Evolutionary conservation across 768 basidiomycete species (phyloP), one percentile per base, ranked within the genome.

Genomic region (Grammothele lineata): DNA sequence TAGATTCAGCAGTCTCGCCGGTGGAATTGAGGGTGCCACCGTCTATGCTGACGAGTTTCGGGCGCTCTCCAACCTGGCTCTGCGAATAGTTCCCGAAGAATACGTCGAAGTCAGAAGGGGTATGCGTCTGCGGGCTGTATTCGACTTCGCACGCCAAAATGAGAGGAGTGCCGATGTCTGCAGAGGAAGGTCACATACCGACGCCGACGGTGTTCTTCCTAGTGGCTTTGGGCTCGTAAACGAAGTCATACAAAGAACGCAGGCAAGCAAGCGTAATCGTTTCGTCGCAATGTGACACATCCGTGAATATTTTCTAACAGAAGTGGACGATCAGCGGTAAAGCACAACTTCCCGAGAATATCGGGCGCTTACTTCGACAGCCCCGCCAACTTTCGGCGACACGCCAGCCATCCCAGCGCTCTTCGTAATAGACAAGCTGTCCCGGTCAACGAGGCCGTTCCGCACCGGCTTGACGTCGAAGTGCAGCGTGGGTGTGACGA

Each of bases 1-100:
- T 73, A n/a, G 84, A 83, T 69, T 87, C 87, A 14, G 17, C 36
- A 12, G 19, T 30, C 10, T 40, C 40, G 11, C 72, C 79, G 34
- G 81, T 80, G 24, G 67, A 67, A 19, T 63, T 54, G 50, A 78
- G 75, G 33, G 70, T 24, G 69, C 77, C 77, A 48, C 58, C 64
- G 38, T 66, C 58, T 40, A 62, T 62, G 4, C 61, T 50, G 35
- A 60, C 63, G 10, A 75, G 55, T 7, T 51, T 53, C 1, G 76
- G 77, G 6, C 67, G 55, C 36, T 61, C 61, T 9, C 74, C 71
- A 0, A 75, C 63, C 18, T 73, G 66, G n/a, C 54, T 47, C 2
- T 62, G 61, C 1, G 70, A 69, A 56, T 70, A 77, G 50, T 73
- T 72, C 40, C 12, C 37, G 54, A 65, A 66, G n/a, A n/a, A n/a